Conservation (phyloP, 305 asterid genomes). For the Striga hermonthica region DNA sequence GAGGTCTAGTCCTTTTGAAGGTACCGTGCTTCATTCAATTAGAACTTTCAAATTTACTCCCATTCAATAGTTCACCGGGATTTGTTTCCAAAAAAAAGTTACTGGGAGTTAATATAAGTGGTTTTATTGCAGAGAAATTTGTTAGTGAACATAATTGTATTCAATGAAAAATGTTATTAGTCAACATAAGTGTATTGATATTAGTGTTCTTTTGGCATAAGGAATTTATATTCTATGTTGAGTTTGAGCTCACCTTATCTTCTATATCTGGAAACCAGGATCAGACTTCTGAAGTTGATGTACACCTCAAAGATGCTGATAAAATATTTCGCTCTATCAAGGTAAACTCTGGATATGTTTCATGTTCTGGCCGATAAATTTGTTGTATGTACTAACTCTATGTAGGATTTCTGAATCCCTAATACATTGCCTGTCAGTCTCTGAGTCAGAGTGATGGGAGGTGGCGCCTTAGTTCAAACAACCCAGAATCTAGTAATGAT, state of each 20-base stretch:
- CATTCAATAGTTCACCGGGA: neutral
- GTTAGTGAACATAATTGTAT: no score
- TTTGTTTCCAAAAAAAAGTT: no score
- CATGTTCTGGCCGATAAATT: conserved; percentile 14
- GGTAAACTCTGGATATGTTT: conserved; percentile 41
- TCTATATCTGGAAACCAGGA: conserved; percentile 49
- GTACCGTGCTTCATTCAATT: conserved; percentile 34
- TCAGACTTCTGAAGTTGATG: conserved; percentile 62
- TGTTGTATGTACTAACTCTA: conserved; percentile 28
- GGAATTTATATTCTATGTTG: neutral
- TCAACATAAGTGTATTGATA: neutral
- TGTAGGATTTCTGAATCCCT: conserved; percentile 26
- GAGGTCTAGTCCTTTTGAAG: conserved; percentile 70
- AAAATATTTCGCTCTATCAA: conserved; percentile 63
- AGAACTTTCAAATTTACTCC: neutral
- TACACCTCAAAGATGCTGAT: conserved; percentile 65
- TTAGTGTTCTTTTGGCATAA: neutral
- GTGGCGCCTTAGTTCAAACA: conserved; percentile 83
- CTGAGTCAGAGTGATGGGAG: conserved; percentile 99
- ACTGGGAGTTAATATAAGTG: conserved; percentile 8
- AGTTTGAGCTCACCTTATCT: conserved; percentile 12
- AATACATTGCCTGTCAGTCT: conserved; percentile 49
- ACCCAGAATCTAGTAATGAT: conserved; percentile 76
- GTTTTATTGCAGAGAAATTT: conserved; percentile 20
- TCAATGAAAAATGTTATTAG: neutral